Percentiles rank a stretch among this genome's conserved stretches.
phyloP scores from a whole-genome alignment of 202 grass and related monocot genomes.

The Hordeum pubiflorum region DNA sequence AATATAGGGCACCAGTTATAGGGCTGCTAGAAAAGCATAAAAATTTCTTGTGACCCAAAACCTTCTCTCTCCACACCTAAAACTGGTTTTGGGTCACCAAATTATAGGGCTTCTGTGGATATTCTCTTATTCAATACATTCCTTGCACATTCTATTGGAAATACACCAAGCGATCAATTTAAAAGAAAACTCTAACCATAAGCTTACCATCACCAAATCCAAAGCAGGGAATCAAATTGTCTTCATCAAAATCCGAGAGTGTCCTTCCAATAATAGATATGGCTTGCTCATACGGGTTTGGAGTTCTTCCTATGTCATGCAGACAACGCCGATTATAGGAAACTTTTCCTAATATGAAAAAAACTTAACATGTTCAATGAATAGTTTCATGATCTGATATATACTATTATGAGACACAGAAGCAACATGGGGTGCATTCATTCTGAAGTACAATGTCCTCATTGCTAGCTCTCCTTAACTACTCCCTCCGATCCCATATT shows the following conservation, averaged over 20 bases:
- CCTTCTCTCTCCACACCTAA: too few relatives aligned
- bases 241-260: constrained; percentile 86
- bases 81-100: too few relatives aligned
- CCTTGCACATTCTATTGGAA: constrained; percentile 1
- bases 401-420: neutral
- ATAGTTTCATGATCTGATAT: neutral
- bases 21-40: too few relatives aligned
- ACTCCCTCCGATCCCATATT: too few relatives aligned
- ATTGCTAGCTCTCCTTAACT: neutral
- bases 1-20: too few relatives aligned
- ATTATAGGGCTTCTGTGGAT: too few relatives aligned
- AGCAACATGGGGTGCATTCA: constrained; percentile 1
- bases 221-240: constrained; percentile 92
- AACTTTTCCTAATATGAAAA: constrained; percentile 56
- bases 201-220: constrained; percentile 86
- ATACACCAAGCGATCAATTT: neutral
- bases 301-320: constrained; percentile 57
- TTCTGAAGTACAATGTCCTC: neutral
- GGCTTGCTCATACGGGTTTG: constrained; percentile 94
- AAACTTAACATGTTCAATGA: constrained; percentile 23
- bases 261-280: constrained; percentile 94
- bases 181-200: neutral
- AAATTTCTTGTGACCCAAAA: too few relatives aligned
- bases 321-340: constrained; percentile 70
- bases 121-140: neutral